Evolutionary conservation across 345 rosid species (phyloP).

Genomic region (Melaleuca quinquenervia): DNA sequence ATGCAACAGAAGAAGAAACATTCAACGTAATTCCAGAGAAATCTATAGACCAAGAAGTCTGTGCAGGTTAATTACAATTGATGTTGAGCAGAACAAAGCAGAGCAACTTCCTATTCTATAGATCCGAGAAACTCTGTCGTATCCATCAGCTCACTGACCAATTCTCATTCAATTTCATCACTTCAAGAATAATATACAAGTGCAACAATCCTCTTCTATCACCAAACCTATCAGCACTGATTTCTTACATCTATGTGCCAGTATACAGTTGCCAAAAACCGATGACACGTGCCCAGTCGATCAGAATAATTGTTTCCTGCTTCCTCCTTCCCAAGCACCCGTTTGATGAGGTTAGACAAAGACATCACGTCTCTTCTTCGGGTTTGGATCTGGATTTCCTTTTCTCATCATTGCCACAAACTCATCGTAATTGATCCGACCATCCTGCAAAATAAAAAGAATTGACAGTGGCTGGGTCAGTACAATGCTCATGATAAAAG

Average conservation of each 20-base stretch:
- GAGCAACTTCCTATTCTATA: background rate
- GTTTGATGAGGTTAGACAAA: conserved; percentile 11
- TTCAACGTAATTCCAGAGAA: background rate
- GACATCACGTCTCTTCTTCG: conserved; percentile 79
- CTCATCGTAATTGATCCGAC: conserved; percentile 84
- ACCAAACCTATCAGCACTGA: background rate
- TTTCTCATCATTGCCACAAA: conserved; percentile 97
- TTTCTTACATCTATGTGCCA: background rate
- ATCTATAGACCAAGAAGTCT: background rate
- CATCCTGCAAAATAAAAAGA: conserved; percentile 40
- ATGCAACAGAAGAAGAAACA: background rate
- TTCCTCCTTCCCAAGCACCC: background rate
- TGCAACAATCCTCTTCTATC: background rate
- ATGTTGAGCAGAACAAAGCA: background rate
- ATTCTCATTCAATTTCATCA: background rate
- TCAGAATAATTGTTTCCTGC: background rate
- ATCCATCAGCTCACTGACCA: background rate
- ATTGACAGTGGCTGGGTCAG: background rate
- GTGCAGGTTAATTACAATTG: background rate
- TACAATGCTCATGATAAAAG: background rate
- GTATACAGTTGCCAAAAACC: background rate
- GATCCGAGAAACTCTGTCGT: background rate
- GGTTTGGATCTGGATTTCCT: conserved; percentile 76
- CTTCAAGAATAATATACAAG: background rate
- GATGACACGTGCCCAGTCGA: background rate